A percentile compares a stretch with the other conserved stretches of the same genome.
Conservation (phyloP, 495 filamentous ascomycete genomes). For the Friedmanniomyces endolithicus region DNA sequence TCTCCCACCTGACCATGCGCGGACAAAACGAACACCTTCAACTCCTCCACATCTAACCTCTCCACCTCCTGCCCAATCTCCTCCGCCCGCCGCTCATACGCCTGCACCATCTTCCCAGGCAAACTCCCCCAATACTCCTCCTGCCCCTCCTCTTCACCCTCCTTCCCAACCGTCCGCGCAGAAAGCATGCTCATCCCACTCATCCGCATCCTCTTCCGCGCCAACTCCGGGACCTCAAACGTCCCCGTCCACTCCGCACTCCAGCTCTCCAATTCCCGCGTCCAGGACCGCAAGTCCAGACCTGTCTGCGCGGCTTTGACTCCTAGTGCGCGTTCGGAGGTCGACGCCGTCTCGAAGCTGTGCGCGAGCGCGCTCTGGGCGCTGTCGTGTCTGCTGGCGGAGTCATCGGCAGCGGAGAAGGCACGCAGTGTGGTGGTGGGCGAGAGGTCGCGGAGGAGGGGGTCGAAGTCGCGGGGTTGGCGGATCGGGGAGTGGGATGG, state of each 20-base stretch:
- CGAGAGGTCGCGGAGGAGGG: slow-evolving; percentile 27
- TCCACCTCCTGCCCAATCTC: slow-evolving; percentile 69
- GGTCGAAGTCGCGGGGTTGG: slow-evolving; percentile 13
- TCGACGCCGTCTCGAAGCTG: slow-evolving; percentile 25
- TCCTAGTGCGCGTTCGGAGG: slow-evolving; percentile 35
- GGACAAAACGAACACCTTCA: slow-evolving; percentile 78
- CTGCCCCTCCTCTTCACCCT: slow-evolving; percentile 26
- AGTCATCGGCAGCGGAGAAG: slow-evolving; percentile 17
- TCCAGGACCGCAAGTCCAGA: slow-evolving; percentile 63
- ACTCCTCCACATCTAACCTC: slow-evolving; percentile 69
- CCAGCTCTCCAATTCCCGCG: slow-evolving; percentile 64
- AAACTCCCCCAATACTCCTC: slow-evolving; percentile 58
- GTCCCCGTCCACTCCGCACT: slow-evolving; percentile 45
- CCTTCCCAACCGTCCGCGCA: neutral
- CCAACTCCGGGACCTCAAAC: slow-evolving; percentile 28
- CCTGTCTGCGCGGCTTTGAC: slow-evolving; percentile 61
- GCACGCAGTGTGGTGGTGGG: slow-evolving; percentile 27
- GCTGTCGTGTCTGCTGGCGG: slow-evolving; percentile 13
- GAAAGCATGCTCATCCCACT: neutral
- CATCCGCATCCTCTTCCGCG: slow-evolving; percentile 16
- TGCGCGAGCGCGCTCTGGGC: neutral
- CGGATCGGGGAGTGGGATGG: slow-evolving; percentile 15
- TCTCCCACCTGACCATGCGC: slow-evolving; percentile 53
- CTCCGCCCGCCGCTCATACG: slow-evolving; percentile 63
- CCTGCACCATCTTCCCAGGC: slow-evolving; percentile 43